A percentile compares a stretch with the other conserved stretches of the same genome.
Evolutionary conservation across 2,329 filamentous ascomycete genomes (phyloP).

Genomic region (Neonectria neomacrospora): DNA sequence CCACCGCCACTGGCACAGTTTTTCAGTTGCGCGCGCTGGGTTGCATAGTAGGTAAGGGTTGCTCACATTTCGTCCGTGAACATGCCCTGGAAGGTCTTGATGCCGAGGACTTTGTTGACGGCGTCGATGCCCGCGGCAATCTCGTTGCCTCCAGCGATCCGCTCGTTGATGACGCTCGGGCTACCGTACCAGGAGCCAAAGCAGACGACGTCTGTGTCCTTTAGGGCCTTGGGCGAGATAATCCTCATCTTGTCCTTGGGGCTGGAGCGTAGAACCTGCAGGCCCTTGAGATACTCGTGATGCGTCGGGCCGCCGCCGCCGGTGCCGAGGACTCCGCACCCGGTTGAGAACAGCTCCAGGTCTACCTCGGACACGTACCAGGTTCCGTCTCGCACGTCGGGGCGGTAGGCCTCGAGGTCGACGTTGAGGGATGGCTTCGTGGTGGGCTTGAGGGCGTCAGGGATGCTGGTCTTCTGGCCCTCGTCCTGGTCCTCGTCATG

Average conservation of each 20-base stretch:
- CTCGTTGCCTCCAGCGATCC: constrained; percentile 50
- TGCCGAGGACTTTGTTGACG: constrained; percentile 47
- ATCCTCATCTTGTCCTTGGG: constrained; percentile 53
- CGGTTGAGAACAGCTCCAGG: constrained; percentile 50
- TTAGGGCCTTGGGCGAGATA: constrained; percentile 50
- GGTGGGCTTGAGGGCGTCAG: constrained; percentile 44
- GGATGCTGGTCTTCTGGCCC: constrained; percentile 43
- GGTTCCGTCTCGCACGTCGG: constrained; percentile 45
- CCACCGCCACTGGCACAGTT: constrained; percentile 47
- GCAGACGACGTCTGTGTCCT: constrained; percentile 53
- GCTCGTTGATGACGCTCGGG: constrained; percentile 54
- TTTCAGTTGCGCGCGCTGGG: constrained; percentile 5
- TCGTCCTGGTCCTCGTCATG: constrained; percentile 40
- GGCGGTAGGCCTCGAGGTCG: constrained; percentile 47
- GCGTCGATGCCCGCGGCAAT: constrained; percentile 52
- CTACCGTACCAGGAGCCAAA: constrained; percentile 59
- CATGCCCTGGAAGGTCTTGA: constrained; percentile 48
- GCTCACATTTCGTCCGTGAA: constrained; percentile 54
- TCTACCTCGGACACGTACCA: constrained; percentile 53
- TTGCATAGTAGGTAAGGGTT: rapidly evolving
- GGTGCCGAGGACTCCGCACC: constrained; percentile 52
- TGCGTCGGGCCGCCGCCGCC: constrained; percentile 52
- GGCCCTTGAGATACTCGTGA: constrained; percentile 57
- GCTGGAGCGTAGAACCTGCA: constrained; percentile 51
- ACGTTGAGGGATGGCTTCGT: constrained; percentile 47